Conservation (phyloP, 2,329 filamentous ascomycete genomes). For the Fusarium acutatum region DNA sequence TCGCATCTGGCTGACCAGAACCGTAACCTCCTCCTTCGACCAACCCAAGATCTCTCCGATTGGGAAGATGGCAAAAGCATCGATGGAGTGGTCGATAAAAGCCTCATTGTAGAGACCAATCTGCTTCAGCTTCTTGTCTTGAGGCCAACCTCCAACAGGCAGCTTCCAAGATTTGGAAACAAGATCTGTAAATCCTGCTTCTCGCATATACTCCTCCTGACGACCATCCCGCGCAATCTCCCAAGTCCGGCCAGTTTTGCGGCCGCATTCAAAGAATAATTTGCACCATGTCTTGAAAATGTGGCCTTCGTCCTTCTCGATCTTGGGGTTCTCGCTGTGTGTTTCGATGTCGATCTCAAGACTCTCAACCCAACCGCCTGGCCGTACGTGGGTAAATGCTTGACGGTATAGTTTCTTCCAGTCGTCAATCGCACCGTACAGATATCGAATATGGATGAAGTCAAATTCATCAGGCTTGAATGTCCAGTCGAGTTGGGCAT, state of each 20-base stretch:
- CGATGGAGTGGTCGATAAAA: constrained; percentile 26
- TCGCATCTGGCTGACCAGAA: constrained; percentile 24
- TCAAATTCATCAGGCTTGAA: constrained; percentile 56
- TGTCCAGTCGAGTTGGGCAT: constrained; percentile 55
- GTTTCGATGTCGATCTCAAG: constrained; percentile 32
- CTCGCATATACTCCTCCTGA: constrained; percentile 31
- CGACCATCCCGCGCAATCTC: constrained; percentile 29
- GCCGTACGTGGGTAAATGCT: constrained; percentile 58
- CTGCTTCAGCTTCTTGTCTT: constrained; percentile 25
- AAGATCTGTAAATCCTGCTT: constrained; percentile 28
- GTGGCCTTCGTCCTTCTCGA: constrained; percentile 23
- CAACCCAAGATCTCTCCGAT: constrained; percentile 29
- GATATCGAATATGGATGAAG: constrained; percentile 65
- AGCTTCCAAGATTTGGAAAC: constrained; percentile 24
- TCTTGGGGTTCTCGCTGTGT: constrained; percentile 20
- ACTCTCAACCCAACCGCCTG: constrained; percentile 32
- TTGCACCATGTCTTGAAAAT: constrained; percentile 30
- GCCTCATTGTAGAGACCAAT: constrained; percentile 19
- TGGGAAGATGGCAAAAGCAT: constrained; percentile 23
- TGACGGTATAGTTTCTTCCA: constrained; percentile 65
- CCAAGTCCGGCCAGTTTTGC: constrained; percentile 40
- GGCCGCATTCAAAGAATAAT: constrained; percentile 37
- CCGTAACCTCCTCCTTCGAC: constrained; percentile 11
- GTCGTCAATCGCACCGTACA: constrained; percentile 65
- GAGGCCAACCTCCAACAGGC: constrained; percentile 25